These are phyloP conservation scores for Ballota nigra DNA, from an alignment of 257 asterid species.

Conservation along the genomic window DNA sequence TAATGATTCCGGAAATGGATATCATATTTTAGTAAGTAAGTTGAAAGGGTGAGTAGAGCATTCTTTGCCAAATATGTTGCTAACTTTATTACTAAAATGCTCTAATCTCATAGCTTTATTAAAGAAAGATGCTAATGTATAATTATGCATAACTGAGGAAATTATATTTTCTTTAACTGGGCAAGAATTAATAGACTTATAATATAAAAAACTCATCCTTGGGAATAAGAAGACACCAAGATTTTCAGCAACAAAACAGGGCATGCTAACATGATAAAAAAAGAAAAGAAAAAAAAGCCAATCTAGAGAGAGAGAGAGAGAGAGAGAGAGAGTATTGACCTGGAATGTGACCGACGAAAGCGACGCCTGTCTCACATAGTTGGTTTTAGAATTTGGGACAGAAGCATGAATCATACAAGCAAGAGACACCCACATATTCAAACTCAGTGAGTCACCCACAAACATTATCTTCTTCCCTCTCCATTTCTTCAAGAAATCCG, in stretches of 20 bases:
- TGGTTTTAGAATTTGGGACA: constrained; percentile 40
- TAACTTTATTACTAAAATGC: neutral
- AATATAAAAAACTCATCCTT: constrained; percentile 1
- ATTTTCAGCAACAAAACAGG: neutral
- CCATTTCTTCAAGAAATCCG: constrained; percentile 61
- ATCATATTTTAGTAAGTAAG: neutral
- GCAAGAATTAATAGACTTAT: neutral
- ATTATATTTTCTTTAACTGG: neutral
- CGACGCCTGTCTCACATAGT: constrained; percentile 33
- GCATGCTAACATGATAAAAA: neutral
- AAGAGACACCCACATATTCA: constrained; percentile 73
- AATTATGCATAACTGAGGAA: constrained; percentile 8
- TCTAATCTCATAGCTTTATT: neutral
- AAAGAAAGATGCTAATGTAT: constrained; percentile 17
- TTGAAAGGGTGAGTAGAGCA: neutral
- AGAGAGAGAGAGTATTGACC: constrained; percentile 32
- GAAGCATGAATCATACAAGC: constrained; percentile 74
- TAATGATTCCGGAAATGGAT: neutral
- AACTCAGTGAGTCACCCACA: constrained; percentile 80
- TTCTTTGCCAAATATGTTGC: neutral
- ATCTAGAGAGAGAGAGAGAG: neutral
- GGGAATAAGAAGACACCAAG: neutral
- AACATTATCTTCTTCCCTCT: constrained; percentile 78
- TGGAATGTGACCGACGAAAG: constrained; percentile 57
- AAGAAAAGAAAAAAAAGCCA: too few species aligned